These are phyloP conservation scores for Alternaria sp. DNA, from an alignment of 2,329 filamentous ascomycete genomes.

Conservation along the genomic window DNA sequence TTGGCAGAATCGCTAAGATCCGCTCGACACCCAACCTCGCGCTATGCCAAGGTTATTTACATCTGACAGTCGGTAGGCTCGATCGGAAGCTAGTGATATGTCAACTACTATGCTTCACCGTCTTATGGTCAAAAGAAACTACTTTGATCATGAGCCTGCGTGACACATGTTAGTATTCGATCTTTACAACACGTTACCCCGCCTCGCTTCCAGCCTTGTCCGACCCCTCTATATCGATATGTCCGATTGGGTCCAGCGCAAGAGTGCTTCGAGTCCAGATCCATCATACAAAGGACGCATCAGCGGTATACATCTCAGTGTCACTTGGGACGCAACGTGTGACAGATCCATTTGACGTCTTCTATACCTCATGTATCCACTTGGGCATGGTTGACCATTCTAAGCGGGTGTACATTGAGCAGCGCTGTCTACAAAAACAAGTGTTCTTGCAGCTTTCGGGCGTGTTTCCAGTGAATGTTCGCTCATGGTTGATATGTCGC, in stretches of 20 bases:
- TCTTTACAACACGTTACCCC: constrained; percentile 11
- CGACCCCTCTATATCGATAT: constrained; percentile 5
- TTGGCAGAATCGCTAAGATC: constrained; percentile 45
- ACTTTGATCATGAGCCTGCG: constrained; percentile 2
- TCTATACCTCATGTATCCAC: background rate
- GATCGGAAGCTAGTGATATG: constrained; percentile 6
- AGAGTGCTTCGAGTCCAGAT: background rate
- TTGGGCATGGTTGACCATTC: background rate
- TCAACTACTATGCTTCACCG: constrained; percentile 1
- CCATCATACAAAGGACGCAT: background rate
- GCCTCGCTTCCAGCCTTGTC: constrained; percentile 8
- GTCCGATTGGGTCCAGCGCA: constrained; percentile 1
- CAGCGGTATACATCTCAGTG: background rate
- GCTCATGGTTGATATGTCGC: background rate
- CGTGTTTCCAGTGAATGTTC: background rate
- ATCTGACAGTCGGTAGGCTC: constrained; percentile 7
- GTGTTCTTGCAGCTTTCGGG: background rate
- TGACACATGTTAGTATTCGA: constrained; percentile 1
- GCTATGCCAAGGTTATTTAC: constrained; percentile 17
- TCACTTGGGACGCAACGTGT: background rate
- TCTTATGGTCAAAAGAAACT: constrained; percentile 2
- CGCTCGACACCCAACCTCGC: constrained; percentile 31
- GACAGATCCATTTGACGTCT: background rate
- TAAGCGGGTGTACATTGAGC: background rate
- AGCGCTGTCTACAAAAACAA: background rate